Evolutionary conservation across 768 basidiomycete species (phyloP).

Genomic region (Ramaria rubella): DNA sequence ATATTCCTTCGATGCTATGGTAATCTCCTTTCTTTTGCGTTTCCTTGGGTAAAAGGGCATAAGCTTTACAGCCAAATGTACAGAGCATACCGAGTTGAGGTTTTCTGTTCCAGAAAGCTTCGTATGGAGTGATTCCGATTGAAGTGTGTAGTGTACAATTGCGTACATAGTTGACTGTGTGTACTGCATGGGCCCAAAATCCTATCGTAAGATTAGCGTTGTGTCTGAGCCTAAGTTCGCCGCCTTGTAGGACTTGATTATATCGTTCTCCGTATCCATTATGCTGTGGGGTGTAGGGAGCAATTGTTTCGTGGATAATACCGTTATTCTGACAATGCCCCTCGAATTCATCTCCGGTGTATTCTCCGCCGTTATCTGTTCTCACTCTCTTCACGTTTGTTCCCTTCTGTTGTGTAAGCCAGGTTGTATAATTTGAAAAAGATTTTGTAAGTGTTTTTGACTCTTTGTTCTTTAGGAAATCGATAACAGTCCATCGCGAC

Average conservation of each 20-base stretch:
- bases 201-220: background rate
- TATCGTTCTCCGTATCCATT: conserved; percentile 23
- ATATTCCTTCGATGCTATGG: no score
- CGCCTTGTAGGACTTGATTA: background rate
- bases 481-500: background rate
- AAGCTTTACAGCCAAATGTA: no score
- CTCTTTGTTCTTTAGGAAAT: background rate
- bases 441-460: background rate
- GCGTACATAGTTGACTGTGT: background rate
- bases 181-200: background rate
- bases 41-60: no score
- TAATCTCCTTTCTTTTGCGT: no score
- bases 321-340: conserved; percentile 20
- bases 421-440: background rate
- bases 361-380: background rate
- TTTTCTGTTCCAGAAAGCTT: conserved; percentile 19
- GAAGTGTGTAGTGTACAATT: background rate
- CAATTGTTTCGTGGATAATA: conserved; percentile 26
- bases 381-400: background rate
- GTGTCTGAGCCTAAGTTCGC: background rate
- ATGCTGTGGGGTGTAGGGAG: conserved; percentile 32
- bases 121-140: conserved; percentile 16
- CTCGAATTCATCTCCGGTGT: conserved; percentile 17
- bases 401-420: background rate
- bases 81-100: no score